Base-by-base conservation (phyloP, 2,329 filamentous ascomycete genomes). In the Tolypocladium tundrense region DNA sequence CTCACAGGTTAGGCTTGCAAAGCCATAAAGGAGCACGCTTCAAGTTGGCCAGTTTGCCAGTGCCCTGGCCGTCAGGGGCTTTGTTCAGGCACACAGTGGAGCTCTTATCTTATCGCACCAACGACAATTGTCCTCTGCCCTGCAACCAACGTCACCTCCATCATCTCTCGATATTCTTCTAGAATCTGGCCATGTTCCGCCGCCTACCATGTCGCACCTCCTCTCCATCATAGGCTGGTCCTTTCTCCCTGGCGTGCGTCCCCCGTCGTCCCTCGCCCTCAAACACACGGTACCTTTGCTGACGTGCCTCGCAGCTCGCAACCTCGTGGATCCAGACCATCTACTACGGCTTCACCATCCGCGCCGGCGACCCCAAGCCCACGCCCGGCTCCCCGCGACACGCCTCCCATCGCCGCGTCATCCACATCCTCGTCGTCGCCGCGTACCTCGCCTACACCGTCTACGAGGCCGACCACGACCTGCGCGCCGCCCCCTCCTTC, bases 381-480 rank as follows among this genome's bases (percentile, higher is more conserved):
- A 83, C 75, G 59, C 83, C 88, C 41, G 83, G 89, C 71, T 79
- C 81, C n/a, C 79, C 85, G 2, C 85, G 85, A 63, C 90, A 84
- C 70, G 78, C 81, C 62, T 79, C 81, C 58, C 90, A 97, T 76
- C 87, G 91, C 60, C 88, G 88, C 59, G 83, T 85, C 65, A 93
- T 97, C 70, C 86, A 94, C 70, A 87, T 93, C 68, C 77, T 87
- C 64, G 90, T 97, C 67, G 87, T 97, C 55, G 78, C 87, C 54
- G 75, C 83, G 60, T 99, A 97, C 75, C 88, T 97, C 42, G 75
- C 88, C 63, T 97, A 96, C 79, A 96, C 91, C 53, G 85, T 97
- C 66, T 94, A 92, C 76, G 93, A 97, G 75, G 88, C 91, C 67
- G 90, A 96, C 79, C 85, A 89, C 76, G 85, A 90, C 62, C 80